Conservation (phyloP, 2,329 filamentous ascomycete genomes). For the Neodidymelliopsis sp. region DNA sequence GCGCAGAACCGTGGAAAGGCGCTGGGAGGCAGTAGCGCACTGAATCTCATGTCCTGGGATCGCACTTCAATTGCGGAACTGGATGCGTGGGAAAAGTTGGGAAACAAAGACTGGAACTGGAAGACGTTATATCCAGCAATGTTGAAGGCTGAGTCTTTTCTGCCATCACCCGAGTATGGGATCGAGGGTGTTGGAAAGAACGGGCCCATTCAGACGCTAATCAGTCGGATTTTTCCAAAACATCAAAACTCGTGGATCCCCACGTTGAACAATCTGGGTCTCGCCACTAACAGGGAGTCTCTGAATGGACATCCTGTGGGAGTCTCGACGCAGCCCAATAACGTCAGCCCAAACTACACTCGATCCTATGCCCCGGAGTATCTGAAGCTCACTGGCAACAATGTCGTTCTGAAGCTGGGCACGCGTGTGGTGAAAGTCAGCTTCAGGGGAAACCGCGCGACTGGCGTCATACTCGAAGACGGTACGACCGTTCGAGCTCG, state of each 20-base stretch:
- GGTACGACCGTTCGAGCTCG: conserved; percentile 40
- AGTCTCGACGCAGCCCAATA: conserved; percentile 59
- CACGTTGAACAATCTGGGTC: conserved; percentile 56
- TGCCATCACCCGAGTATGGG: conserved; percentile 36
- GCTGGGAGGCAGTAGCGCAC: conserved; percentile 57
- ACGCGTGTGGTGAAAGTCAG: conserved; percentile 52
- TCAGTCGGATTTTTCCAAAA: conserved; percentile 55
- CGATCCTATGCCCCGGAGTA: conserved; percentile 61
- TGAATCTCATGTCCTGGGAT: conserved; percentile 53
- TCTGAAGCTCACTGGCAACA: conserved; percentile 51
- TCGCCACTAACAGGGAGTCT: conserved; percentile 53
- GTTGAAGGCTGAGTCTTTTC: conserved; percentile 43
- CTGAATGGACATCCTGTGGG: conserved; percentile 61
- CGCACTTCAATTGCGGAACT: conserved; percentile 40
- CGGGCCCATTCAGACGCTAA: conserved; percentile 44
- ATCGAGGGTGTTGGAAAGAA: conserved; percentile 36
- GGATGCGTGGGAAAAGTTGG: conserved; percentile 43
- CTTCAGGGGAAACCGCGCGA: conserved; percentile 39
- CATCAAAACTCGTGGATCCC: conserved; percentile 57
- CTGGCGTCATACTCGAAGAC: conserved; percentile 43
- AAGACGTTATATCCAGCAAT: conserved; percentile 42
- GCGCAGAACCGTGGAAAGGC: conserved; percentile 56
- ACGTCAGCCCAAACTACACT: conserved; percentile 57
- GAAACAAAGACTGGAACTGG: conserved; percentile 46
- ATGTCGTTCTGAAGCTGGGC: conserved; percentile 52